A percentile compares a stretch with the other conserved stretches of the same genome.
phyloP scores from a whole-genome alignment of 345 rosid species.

The Angophora floribunda region DNA sequence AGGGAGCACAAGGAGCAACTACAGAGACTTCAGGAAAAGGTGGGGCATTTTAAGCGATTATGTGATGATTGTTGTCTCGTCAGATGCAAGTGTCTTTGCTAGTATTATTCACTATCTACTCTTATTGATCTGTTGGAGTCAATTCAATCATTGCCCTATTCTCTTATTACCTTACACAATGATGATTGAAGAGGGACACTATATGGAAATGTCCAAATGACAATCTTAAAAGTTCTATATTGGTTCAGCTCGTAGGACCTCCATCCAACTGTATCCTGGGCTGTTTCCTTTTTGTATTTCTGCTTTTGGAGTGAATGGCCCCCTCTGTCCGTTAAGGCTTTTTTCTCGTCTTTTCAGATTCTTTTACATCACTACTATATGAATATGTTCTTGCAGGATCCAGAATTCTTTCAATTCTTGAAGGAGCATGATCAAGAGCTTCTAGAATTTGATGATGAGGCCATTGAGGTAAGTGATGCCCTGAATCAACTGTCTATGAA shows the following conservation, averaged over 20 bases:
- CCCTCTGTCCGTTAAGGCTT: neutral
- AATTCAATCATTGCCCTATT: neutral
- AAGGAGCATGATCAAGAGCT: slow-evolving; percentile 71
- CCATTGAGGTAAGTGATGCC: slow-evolving; percentile 45
- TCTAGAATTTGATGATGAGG: slow-evolving; percentile 68
- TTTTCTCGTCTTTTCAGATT: neutral
- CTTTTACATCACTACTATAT: neutral
- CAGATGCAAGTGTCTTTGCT: neutral
- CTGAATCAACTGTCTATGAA: neutral
- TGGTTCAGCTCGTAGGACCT: neutral
- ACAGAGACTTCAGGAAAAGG: slow-evolving; percentile 62
- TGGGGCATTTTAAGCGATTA: slow-evolving; percentile 1
- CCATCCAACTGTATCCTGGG: neutral
- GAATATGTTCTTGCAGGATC: slow-evolving; percentile 43
- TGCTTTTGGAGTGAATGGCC: neutral
- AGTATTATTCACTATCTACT: neutral
- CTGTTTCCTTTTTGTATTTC: neutral
- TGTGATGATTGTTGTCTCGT: neutral
- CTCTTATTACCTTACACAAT: neutral
- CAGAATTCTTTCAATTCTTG: slow-evolving; percentile 72
- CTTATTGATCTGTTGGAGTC: neutral
- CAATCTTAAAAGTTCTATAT: neutral
- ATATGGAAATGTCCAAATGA: neutral
- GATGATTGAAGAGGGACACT: neutral
- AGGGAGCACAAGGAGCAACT: slow-evolving; percentile 71